These are phyloP conservation scores for Saccharomycopsis sp. DNA, from an alignment of 805 yeast genomes.

Conservation along the genomic window DNA sequence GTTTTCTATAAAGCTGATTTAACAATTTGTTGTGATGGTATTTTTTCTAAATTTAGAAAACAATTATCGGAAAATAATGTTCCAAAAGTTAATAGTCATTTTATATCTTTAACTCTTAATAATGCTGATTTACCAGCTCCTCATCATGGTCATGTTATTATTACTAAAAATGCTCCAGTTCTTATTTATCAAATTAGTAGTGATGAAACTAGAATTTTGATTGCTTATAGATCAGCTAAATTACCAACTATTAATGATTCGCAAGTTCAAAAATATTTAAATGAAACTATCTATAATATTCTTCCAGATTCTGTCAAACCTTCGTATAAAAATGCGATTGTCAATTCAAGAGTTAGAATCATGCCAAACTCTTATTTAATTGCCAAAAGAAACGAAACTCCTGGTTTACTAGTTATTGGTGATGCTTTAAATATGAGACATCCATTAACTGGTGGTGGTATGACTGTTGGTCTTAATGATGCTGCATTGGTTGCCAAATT, in stretches of 20 bases:
- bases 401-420: constrained; percentile 77
- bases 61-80: constrained; percentile 48
- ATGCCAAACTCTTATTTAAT: constrained; percentile 94
- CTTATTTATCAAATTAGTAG: constrained; percentile 80
- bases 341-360: constrained; percentile 48
- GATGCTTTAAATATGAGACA: constrained; percentile 97
- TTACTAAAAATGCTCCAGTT: constrained; percentile 74
- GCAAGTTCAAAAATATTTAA: constrained; percentile 51
- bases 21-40: constrained; percentile 85
- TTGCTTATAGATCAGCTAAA: constrained; percentile 69
- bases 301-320: constrained; percentile 59
- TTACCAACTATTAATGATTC: constrained; percentile 57
- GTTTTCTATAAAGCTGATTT: constrained; percentile 46
- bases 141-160: constrained; percentile 79
- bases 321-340: constrained; percentile 57
- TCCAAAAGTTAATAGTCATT: constrained; percentile 71
- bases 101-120: constrained; percentile 70
- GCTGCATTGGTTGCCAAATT: constrained; percentile 57
- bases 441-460: constrained; percentile 98
- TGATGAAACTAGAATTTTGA: constrained; percentile 74
- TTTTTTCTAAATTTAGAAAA: constrained; percentile 84
- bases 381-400: constrained; percentile 58
- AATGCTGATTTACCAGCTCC: constrained; percentile 69
- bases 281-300: constrained; percentile 47
- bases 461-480: constrained; percentile 95